Evolutionary conservation across 176 grass and related monocot genomes (phyloP), one percentile per base, ranked within the genome.

Genomic region (Melocanna baccifera): DNA sequence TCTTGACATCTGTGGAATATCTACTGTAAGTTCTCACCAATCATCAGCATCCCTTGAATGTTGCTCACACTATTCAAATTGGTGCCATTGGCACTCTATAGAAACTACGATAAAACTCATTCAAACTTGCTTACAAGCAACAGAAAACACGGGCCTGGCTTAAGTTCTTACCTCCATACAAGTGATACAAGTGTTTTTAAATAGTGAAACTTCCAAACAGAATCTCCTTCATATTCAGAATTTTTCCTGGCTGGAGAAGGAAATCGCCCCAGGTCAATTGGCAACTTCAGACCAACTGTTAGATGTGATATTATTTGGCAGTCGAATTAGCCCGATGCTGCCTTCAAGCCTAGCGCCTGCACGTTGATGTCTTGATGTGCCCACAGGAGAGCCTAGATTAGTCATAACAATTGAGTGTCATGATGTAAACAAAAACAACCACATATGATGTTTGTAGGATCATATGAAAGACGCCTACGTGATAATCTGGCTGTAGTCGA

Each of bases 281-380:
- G 45, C 62, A 61, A 90, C 81, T 72, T 92, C 76, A 92, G 91
- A 82, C 25, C 59, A 86, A 78, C 80, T 87, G 87, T 81, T 75
- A 85, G 85, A 84, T 69, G 78, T 90, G 81, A 87, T 75, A 87
- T 92, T 92, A 82, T 85, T 92, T 90, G 57, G 50, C 37, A 20
- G 46, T 83, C 55, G 77, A 74, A 78, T 66, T 81, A 39, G 69
- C 69, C 16, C 59, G 51, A 76, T 90, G 48, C 71, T 82, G 75
- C 70, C 68, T 72, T 91, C 82, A 81, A 86, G 67, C 87, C 80
- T 89, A 61, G 68, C 73, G 1, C 86, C 67, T 75, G 79, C 52
- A 28, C 1, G 6, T 69, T 89, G 59, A 62, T 83, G 52, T 63
- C 79, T 46, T 65, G 73, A 80, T 77, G 74, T 73, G 69, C 61